Conservation (phyloP, 495 filamentous ascomycete genomes). For the Hypomontagnella monticulosa region DNA sequence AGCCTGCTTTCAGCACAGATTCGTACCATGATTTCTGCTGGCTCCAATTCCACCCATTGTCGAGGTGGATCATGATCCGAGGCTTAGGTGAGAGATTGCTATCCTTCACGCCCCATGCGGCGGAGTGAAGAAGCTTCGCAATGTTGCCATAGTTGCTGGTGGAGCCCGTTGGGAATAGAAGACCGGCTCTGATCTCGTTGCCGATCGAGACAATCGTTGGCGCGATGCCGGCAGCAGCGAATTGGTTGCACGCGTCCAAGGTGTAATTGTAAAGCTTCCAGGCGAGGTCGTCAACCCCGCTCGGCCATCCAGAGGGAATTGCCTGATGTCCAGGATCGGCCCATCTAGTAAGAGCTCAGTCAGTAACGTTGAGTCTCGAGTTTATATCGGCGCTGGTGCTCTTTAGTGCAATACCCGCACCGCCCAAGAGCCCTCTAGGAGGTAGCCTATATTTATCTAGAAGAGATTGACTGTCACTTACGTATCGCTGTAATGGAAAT, state of each 20-base stretch:
- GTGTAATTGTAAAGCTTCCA: conserved; percentile 76
- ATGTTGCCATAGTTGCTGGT: conserved; percentile 61
- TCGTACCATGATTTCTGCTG: conserved; percentile 72
- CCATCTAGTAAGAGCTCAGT: conserved; percentile 40
- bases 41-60: conserved; percentile 74
- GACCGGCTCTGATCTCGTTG: conserved; percentile 72
- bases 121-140: conserved; percentile 69
- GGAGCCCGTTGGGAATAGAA: conserved; percentile 72
- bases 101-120: conserved; percentile 68
- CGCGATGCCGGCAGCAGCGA: conserved; percentile 62
- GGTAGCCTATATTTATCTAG: neutral
- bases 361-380: neutral
- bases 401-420: conserved; percentile 58
- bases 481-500: conserved; percentile 77
- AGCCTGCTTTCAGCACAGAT: conserved; percentile 61
- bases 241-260: conserved; percentile 65
- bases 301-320: conserved; percentile 70
- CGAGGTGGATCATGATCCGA: conserved; percentile 74
- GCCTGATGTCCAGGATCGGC: conserved; percentile 57
- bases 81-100: conserved; percentile 64
- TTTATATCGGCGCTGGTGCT: conserved; percentile 1
- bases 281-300: conserved; percentile 63
- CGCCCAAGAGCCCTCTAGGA: conserved; percentile 46
- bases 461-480: conserved; percentile 46
- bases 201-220: conserved; percentile 73